These are phyloP conservation scores for Thuja plicata DNA, from an alignment of 83 land plant genomes.

Conservation along the genomic window DNA sequence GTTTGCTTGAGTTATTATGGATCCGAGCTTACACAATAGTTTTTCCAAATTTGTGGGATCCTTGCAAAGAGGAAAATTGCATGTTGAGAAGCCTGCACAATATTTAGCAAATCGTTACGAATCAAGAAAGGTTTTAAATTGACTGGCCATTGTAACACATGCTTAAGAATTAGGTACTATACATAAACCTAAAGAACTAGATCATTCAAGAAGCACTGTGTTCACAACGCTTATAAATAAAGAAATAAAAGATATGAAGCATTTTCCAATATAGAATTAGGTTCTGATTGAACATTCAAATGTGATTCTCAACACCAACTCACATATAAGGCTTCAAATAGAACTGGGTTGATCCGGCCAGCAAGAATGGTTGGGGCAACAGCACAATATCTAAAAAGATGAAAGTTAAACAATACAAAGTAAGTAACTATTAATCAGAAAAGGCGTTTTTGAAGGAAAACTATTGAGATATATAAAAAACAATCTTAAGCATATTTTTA, in stretches of 20 bases:
- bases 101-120: background rate
- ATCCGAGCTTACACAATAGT: conserved; percentile 52
- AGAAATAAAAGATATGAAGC: background rate
- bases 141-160: background rate
- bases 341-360: conserved; percentile 70
- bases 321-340: conserved; percentile 92
- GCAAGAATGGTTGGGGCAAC: conserved; percentile 83
- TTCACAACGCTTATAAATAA: background rate
- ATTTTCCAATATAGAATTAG: background rate
- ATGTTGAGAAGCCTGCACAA: conserved; percentile 88
- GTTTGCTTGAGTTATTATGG: background rate
- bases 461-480: background rate
- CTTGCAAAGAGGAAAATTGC: conserved; percentile 82
- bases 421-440: background rate
- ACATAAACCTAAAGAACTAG: background rate
- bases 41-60: conserved; percentile 84
- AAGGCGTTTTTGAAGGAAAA: background rate
- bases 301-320: conserved; percentile 22
- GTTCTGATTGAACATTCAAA: background rate
- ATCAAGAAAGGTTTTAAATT: background rate
- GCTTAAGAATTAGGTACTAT: background rate
- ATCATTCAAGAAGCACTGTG: background rate
- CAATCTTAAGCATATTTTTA: background rate
- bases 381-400: conserved; percentile 72
- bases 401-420: conserved; percentile 20